These are phyloP conservation scores for Mallotus nudiflorus DNA, from an alignment of 345 rosid species.

Conservation along the genomic window DNA sequence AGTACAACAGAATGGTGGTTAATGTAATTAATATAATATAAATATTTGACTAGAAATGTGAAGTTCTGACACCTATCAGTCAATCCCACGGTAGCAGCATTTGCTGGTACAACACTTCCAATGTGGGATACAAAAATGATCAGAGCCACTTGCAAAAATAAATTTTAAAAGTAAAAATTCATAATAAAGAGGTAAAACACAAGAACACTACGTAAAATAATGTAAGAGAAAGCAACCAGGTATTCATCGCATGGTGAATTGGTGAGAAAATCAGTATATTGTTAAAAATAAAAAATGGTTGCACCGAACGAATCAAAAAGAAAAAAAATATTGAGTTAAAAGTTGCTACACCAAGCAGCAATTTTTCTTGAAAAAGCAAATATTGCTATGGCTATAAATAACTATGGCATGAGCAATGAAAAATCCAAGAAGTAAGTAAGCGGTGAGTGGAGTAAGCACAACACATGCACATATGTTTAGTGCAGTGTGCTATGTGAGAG, in stretches of 20 bases:
- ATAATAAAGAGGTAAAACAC: conserved; percentile 1
- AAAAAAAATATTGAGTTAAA: too few relatives aligned
- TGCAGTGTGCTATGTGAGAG: too few relatives aligned
- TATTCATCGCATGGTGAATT: neutral
- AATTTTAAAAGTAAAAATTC: neutral
- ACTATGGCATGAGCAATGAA: too few relatives aligned
- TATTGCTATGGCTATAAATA: too few relatives aligned
- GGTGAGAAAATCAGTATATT: neutral
- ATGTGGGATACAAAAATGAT: conserved; percentile 94
- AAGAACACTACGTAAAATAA: neutral
- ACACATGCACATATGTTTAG: too few relatives aligned
- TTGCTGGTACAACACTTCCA: conserved; percentile 98
- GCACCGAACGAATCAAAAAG: too few relatives aligned
- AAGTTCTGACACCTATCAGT: conserved; percentile 68
- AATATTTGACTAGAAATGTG: conserved; percentile 13
- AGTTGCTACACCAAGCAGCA: too few relatives aligned
- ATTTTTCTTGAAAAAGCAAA: too few relatives aligned
- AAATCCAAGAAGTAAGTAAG: too few relatives aligned
- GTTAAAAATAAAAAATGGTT: too few relatives aligned
- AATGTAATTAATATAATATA: conserved; percentile 16
- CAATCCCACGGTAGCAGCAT: conserved; percentile 88
- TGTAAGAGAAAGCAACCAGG: neutral
- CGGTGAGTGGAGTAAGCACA: too few relatives aligned
- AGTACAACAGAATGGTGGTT: conserved; percentile 22
- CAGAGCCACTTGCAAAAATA: conserved; percentile 71